Conservation (phyloP, 2,329 filamentous ascomycete species). For the Ophiosphaerella herpotricha region DNA sequence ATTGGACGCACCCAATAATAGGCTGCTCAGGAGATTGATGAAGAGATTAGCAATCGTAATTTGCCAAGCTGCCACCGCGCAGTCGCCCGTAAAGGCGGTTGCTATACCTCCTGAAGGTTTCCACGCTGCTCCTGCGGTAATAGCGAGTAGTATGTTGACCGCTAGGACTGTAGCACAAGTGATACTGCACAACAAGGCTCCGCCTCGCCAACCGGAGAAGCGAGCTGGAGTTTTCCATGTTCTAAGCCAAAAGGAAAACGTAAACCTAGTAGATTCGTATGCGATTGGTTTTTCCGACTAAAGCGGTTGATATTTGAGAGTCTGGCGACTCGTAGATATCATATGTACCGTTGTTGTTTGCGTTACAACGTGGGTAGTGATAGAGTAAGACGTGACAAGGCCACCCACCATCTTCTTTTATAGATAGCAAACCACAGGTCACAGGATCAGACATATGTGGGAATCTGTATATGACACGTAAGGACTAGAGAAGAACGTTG, state of each 20-base stretch:
- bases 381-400: too few species aligned
- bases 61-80: constrained; percentile 7
- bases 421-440: too few species aligned
- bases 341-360: too few species aligned
- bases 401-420: too few species aligned
- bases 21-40: constrained; percentile 55
- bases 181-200: not conserved
- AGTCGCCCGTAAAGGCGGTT: constrained; percentile 24
- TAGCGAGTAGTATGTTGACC: constrained; percentile 11
- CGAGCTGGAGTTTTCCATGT: not conserved
- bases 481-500: too few species aligned
- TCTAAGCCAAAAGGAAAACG: not conserved
- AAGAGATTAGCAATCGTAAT: constrained; percentile 44
- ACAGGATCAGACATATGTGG: too few species aligned
- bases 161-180: not conserved
- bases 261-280: not conserved
- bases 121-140: constrained; percentile 8
- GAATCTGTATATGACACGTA: too few species aligned
- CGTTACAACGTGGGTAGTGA: too few species aligned
- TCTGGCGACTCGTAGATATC: too few species aligned
- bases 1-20: constrained; percentile 54
- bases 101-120: constrained; percentile 5
- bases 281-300: not conserved
- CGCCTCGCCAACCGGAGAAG: constrained; percentile 2
- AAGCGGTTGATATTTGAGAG: not conserved